A percentile compares a stretch with the other conserved stretches of the same genome.
These are phyloP conservation scores for Candida qinlingensis DNA, from an alignment of 805 yeast genomes.

Conservation along the genomic window DNA sequence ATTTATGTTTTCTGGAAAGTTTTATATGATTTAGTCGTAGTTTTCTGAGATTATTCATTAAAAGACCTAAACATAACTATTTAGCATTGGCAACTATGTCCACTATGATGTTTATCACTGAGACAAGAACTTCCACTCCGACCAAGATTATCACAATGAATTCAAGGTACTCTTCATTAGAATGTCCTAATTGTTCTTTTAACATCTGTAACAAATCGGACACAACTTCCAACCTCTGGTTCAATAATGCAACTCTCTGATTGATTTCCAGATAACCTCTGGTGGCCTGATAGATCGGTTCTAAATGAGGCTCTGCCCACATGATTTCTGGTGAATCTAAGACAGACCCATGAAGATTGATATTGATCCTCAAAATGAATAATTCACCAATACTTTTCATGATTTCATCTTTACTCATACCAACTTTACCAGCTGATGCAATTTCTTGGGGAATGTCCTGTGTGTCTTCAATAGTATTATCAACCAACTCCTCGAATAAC, in stretches of 20 bases:
- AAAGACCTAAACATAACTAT: background rate
- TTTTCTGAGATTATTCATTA: too few species aligned
- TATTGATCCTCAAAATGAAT: slow-evolving; percentile 79
- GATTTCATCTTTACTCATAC: slow-evolving; percentile 88
- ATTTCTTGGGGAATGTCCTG: slow-evolving; percentile 96
- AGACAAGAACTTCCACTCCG: slow-evolving; percentile 87
- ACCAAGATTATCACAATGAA: slow-evolving; percentile 86
- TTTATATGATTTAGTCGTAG: background rate
- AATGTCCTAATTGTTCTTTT: slow-evolving; percentile 94
- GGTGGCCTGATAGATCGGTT: slow-evolving; percentile 95
- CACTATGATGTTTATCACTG: slow-evolving; percentile 71
- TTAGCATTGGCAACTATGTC: slow-evolving; percentile 40
- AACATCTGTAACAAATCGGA: slow-evolving; percentile 91
- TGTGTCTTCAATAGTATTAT: slow-evolving; percentile 94
- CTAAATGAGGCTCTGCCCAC: slow-evolving; percentile 99
- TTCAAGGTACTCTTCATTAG: slow-evolving; percentile 88
- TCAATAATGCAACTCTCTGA: slow-evolving; percentile 83
- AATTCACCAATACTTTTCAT: slow-evolving; percentile 97
- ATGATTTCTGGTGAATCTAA: slow-evolving; percentile 94
- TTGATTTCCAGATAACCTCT: slow-evolving; percentile 93
- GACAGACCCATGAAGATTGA: slow-evolving; percentile 80
- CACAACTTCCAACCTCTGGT: slow-evolving; percentile 90
- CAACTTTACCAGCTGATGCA: slow-evolving; percentile 90
- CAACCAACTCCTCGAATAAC: slow-evolving; percentile 90
- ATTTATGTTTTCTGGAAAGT: slow-evolving; percentile 14